Base-by-base conservation (phyloP, 371 early-diverging fungal species). In the Mortierella sp. region DNA sequence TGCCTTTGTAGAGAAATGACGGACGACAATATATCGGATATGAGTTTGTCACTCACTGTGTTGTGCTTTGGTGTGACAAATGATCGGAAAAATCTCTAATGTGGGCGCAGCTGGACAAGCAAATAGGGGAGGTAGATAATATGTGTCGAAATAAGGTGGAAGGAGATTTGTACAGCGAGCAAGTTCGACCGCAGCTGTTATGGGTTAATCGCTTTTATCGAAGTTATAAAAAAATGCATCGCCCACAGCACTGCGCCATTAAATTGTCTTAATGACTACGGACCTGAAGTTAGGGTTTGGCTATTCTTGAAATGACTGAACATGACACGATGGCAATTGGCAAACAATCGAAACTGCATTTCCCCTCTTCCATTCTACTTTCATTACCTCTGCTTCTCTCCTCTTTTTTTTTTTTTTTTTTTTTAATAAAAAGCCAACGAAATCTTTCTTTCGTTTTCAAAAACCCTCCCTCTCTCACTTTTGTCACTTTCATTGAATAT, bases 191-290 rank as follows among this genome's bases (percentile, higher is more conserved):
- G 40, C 10, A 10, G 15, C 15, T 40, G 40, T 15, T 40, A 40
- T 9, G 40, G 40, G 40, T 40, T 35, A 13, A 10, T 40, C 40
- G 40, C 40, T 40, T 40, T 40, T 40, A 40, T 37, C 47, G 47
- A 47, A 47, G n/a, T 7, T n/a, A 47, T 47, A n/a, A 8, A 4
- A n/a, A 47, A 47, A 17, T n/a, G 55, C 55, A 55, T 55, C 55
- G 55, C 55, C 55, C 26, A 55, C 13, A 17, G 7, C 58, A 32
- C 61, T 60, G 61, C 61, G 61, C 61, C 61, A 26, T 55, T 23
- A 15, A 23, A 9, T 53, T 29, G 55, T 4, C 29, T 55, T 55
- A 55, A 15, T 55, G 26, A 29, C 32, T 55, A 31, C 32, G 26
- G 32, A 51, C 28, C 10, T 43, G 8, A 43, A n/a, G n/a, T 51